phyloP scores from a whole-genome alignment of 768 basidiomycete species.

The Boletus insuetus region DNA sequence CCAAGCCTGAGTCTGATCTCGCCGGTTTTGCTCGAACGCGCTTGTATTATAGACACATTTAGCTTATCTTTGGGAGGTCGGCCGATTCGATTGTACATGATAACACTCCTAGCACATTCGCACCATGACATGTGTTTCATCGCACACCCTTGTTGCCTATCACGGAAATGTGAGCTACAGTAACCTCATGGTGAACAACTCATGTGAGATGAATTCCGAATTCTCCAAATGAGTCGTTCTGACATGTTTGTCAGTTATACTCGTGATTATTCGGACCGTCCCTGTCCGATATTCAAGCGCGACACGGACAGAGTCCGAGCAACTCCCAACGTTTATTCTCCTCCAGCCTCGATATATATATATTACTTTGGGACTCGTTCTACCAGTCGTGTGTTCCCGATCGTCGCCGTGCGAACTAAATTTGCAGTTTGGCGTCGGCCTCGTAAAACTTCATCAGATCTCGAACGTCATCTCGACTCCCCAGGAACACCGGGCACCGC shows the following conservation, averaged over 20 bases:
- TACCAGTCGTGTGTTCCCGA: background rate
- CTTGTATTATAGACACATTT: constrained; percentile 23
- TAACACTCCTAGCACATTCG: background rate
- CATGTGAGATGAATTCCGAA: too few relatives aligned
- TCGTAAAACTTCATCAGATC: constrained; percentile 89
- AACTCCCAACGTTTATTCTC: background rate
- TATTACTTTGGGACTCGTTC: too few relatives aligned
- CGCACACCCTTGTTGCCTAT: too few relatives aligned
- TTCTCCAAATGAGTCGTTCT: too few relatives aligned
- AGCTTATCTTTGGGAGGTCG: background rate
- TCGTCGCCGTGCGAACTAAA: background rate
- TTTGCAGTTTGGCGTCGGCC: constrained; percentile 22
- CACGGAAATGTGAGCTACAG: too few relatives aligned
- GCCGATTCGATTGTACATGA: background rate
- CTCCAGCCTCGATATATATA: background rate
- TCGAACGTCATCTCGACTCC: constrained; percentile 88
- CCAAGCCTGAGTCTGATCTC: background rate
- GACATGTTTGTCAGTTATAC: background rate
- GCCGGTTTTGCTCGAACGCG: background rate
- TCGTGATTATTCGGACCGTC: background rate
- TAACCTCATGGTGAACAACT: too few relatives aligned
- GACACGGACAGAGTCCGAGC: too few relatives aligned
- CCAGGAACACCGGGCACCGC: constrained; percentile 90
- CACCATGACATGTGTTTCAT: too few relatives aligned
- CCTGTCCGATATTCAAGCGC: too few relatives aligned